Evolutionary conservation across 2,329 filamentous ascomycete genomes (phyloP), one percentile per base, ranked within the genome.

Genomic region (Talaromyces sp.): DNA sequence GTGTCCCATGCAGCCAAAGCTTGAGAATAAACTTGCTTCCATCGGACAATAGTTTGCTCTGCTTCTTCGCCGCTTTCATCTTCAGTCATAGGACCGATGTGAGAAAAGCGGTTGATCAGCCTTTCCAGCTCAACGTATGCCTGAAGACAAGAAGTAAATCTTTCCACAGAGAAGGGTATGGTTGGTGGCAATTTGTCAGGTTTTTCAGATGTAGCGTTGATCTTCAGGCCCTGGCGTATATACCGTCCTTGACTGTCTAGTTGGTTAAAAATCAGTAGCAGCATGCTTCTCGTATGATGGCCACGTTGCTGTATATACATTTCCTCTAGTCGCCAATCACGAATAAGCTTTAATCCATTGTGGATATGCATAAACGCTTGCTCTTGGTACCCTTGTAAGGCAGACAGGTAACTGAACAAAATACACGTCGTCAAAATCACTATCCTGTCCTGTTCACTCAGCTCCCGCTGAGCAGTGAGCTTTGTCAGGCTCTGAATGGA

Each of bases 391-490:
- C 28, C 28, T 40, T 57, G 55, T 44, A 57, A 50, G 5, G 55
- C 18, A 47, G 36, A 57, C 55, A 57, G 33, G 30, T 36, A 50
- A 40, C n/a, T 57, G n/a, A 47, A 57, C 33, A 57, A 52, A 57
- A 57, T 18, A 28, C 55, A 57, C 14, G 40, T 31, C 27, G 55
- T 47, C 55, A 57, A 30, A 23, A 57, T 9, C 42, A 57, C 55
- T n/a, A 50, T 44, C 55, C 31, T 57, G 28, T 47, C 55, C 36
- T 47, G 36, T 50, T 57, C 30, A 47, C 18, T 31, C 30, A 57
- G 40, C 8, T 30, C 40, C 4, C 33, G 30, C 2, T 36, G 30
- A n/a, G 60, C 23, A 7, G 42, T 14, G 23, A 57, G 40, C 10
- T 14, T 47, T 44, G 27, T 50, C 36, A 57, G 6, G 55, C 55